Conservation (phyloP, 495 filamentous ascomycete genomes). For the Penicillium paxilli region DNA sequence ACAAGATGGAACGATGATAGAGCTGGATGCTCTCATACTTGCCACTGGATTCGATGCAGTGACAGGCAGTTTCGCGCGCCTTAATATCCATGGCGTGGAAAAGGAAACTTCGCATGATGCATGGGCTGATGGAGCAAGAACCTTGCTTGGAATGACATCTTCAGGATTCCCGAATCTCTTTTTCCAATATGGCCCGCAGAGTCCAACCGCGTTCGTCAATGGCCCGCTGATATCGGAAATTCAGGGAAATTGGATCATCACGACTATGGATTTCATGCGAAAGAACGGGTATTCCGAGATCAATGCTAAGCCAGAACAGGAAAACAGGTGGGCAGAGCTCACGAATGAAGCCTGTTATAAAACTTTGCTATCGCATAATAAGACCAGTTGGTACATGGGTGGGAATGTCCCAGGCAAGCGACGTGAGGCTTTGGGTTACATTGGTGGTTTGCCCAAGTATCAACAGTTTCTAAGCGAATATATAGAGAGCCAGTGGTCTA, state of each 20-base stretch:
- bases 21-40: constrained; percentile 49
- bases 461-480: too few relatives aligned
- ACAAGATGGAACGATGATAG: constrained; percentile 33
- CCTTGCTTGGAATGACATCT: constrained; percentile 43
- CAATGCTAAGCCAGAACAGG: too few relatives aligned
- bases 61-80: constrained; percentile 40
- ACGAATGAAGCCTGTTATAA: too few relatives aligned
- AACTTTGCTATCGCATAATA: too few relatives aligned
- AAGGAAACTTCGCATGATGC: constrained; percentile 35
- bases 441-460: too few relatives aligned
- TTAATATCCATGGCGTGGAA: constrained; percentile 26
- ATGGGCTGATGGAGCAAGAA: constrained; percentile 41
- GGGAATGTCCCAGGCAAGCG: too few relatives aligned
- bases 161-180: constrained; percentile 41
- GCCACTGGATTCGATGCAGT: constrained; percentile 57
- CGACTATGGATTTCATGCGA: not conserved
- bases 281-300: too few relatives aligned
- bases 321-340: too few relatives aligned
- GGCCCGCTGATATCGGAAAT: constrained; percentile 44
- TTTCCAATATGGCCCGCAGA: constrained; percentile 43
- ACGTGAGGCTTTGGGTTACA: too few relatives aligned
- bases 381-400: too few relatives aligned
- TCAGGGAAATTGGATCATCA: constrained; percentile 21
- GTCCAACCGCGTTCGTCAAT: constrained; percentile 38
- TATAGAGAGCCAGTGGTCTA: too few relatives aligned